Evolutionary conservation across 2,329 filamentous ascomycete species (phyloP), one percentile per base, ranked within the genome.

Genomic region (Teratosphaeria viscida): DNA sequence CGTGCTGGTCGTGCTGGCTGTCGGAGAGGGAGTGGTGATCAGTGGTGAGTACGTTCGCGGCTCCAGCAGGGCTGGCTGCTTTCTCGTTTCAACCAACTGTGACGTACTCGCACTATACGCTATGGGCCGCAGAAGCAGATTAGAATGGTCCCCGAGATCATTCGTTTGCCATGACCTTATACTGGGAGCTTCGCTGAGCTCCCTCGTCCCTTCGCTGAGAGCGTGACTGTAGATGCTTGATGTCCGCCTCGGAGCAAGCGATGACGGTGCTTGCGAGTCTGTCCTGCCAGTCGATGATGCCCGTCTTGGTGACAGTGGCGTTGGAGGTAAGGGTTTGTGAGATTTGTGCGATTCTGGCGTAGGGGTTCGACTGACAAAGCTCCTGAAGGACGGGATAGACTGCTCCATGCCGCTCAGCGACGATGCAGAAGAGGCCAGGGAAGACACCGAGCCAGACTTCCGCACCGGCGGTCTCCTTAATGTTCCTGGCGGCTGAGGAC

Each of bases 201-300:
- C 52, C 23, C 32, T 26, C 6, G 29, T 56, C 32, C 52, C 29
- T 37, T 69, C 65, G 26, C 68, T 70, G 29, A 66, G 60, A 12
- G 68, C 65, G 11, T 65, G 67, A 53, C 72, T 74, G 58, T 73
- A 74, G 29, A 72, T 65, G 56, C 72, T 73, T 5, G 70, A 72
- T 8, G 69, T 63, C 8, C 69, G 61, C 54, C 66, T 63, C n/a
- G 65, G 62, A n/a, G 27, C 27, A 27, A 27, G 57, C 23, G 34
- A 29, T 3, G 56, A 59, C 5, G 54, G 29, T 12, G 47, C 35
- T 16, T 52, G 49, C 11, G 60, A 61, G 4, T 39, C 57, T 14
- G 7, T 35, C 34, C 37, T 27, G 35, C 47, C 34, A 39, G 52
- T 54, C 5, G 60, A 62, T 5, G 60, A 61, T 14, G 60, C 19